Evolutionary conservation across 2,329 filamentous ascomycete species (phyloP), one percentile per base, ranked within the genome.

Genomic region (Byssothecium circinans): DNA sequence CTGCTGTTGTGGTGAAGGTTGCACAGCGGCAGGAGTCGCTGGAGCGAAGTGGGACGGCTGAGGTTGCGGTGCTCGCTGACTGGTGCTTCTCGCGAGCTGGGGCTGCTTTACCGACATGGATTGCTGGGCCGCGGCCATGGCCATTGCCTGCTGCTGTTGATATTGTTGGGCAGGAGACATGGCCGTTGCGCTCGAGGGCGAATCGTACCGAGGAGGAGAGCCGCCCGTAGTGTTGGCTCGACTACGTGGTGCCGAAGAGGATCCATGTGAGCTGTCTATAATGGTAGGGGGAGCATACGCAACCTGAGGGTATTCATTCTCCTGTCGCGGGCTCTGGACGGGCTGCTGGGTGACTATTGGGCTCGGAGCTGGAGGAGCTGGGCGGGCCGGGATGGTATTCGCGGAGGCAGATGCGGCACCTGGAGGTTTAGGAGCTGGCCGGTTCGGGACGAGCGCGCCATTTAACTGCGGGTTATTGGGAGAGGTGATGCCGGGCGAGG

Each of bases 401-500:
- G 65, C 57, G 18, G 66, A 57, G 36, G 47, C 53, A 34, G 64
- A 80, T 14, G 36, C 36, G 50, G 67, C 57, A 22, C 70, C 81
- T 41, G 92, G 94, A n/a, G 92, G 89, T 71, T 88, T 89, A 42
- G 91, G 94, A 37, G 92, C 91, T 45, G 90, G 88, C 51, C 94
- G 84, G 63, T 84, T 88, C 41, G 94, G 91, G 65, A 95, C 80
- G 62, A 91, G 76, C 52, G 72, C 73, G 29, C 81, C 61, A 68
- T 74, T 70, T 49, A 67, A 46, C 49, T 71, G 69, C 45, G 72
- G 68, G 42, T 67, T 71, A 50, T 61, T 66, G 32, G 71, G 74
- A 48, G 68, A 74, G 49, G 72, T 74, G 48, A 78, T 74, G 40
- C 77, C 78, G 18, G 68, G 65, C 41, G 67, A 67, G 17, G 68